Base-by-base conservation (phyloP, 495 filamentous ascomycete species). In the Filosporella fistucella region DNA sequence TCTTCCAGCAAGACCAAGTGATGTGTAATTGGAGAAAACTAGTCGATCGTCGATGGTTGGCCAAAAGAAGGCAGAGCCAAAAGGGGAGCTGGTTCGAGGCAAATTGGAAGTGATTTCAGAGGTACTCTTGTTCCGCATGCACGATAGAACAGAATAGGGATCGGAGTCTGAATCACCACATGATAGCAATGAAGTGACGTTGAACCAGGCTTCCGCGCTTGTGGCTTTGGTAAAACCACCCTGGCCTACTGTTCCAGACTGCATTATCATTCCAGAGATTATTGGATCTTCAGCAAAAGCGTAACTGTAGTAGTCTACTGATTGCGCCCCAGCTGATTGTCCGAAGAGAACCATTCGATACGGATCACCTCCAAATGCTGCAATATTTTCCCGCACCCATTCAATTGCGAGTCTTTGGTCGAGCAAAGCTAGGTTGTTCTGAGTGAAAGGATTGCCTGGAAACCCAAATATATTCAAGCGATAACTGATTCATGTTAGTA, bases 371-470 rank as follows among this genome's bases (percentile, higher is more conserved):
- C 74, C 69, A 53, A 81, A 80, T 2, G 64, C 61, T 1, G 49
- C 66, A 41, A 82, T 81, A 32, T 80, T 76, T 23, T 77, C 72
- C 24, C 72, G 64, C 5, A 83, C 58, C 80, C 80, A 84, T 30
- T 78, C 70, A 24, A 85, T 57, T 0, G 76, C 78, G 12, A 81
- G 59, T 18, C 78, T 64, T 47, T 82, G 78, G 48, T 83, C 80
- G 22, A 68, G 60, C 4, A 82, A 58, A 20, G 39, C 47, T 14
- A 44, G 41, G 41, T 51, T 51, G 1, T 44, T 4, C 3, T 28
- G 37, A 14, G 22, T 12, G 22, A 2, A 16, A 12, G 52, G 38
- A 39, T 16, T 25, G 10, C 40, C 46, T 4, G 39, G 45, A 23
- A 49, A 21, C 65, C 64, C 29, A 4, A 32, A 77, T 57, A 30